Evolutionary conservation across 2,329 filamentous ascomycete genomes (phyloP), one percentile per base, ranked within the genome.

Genomic region (Ophiostoma sp.): DNA sequence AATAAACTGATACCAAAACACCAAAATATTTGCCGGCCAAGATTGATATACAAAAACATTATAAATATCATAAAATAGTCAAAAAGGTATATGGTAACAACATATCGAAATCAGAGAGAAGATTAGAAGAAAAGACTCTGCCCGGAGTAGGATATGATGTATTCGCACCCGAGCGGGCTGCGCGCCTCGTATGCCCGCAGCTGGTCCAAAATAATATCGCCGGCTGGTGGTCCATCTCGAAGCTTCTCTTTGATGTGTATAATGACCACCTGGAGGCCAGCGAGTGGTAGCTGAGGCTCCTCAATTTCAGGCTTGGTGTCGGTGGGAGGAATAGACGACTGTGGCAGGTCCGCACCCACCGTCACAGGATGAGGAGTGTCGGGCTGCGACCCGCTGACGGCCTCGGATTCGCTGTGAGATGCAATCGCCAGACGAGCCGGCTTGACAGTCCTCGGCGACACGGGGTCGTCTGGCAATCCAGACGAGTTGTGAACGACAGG

Each of bases 231-330:
- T 0, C 88, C 92, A 77, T 97, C 93, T 10, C 84, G 82, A 70
- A 97, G 81, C 31, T 86, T 90, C 74, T 98, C 94, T 78, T 99
- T 99, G 76, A 98, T 87, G 77, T 99, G 95, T 52, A 98, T 98
- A 70, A 98, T 87, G 67, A 97, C 89, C 1, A 99, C 83, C 73
- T 88, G 90, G 36, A 98, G 77, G 0, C 93, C 93, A 68, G 84
- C 82, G 4, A 99, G 82, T 7, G 89, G 88, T 76, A 77, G 71
- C 41, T 69, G 74, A 4, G 73, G 72, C 67, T 65, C 69, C 15
- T 64, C 48, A 4, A 4, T 17, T 15, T n/a, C 44, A 20, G 44
- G 20, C 5, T 23, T 33, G 31, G 31, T 4, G 4, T 39, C 35
- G 20, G 10, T 31, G 8, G 33, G 20, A 7, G 35, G 5, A 6